These are phyloP conservation scores for Ophiocordyceps camponoti-floridani DNA, from an alignment of 2,329 filamentous ascomycete species.

Conservation along the genomic window DNA sequence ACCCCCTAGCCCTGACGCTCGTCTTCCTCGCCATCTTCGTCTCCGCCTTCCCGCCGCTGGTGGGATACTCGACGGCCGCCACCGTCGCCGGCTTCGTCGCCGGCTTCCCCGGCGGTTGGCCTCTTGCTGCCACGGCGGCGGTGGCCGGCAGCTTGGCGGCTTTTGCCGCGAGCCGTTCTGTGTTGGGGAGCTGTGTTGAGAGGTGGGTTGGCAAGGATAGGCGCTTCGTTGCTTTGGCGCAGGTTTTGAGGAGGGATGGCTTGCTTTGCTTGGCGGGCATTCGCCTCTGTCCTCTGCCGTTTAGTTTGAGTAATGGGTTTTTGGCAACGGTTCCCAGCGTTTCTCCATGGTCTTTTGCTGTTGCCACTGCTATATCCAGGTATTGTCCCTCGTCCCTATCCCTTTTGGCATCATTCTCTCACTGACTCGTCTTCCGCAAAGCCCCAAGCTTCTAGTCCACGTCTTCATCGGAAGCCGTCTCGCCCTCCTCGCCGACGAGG, in stretches of 20 bases:
- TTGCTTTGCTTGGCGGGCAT: conserved; percentile 82
- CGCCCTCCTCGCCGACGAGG: conserved; percentile 64
- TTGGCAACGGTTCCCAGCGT: conserved; percentile 88
- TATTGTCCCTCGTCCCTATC: conserved; percentile 8
- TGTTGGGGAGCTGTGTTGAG: conserved; percentile 65
- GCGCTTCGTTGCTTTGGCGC: conserved; percentile 71
- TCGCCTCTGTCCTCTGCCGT: conserved; percentile 79
- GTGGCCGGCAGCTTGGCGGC: conserved; percentile 60
- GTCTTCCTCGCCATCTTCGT: conserved; percentile 59
- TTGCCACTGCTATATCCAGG: conserved; percentile 66
- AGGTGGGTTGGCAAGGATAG: conserved; percentile 66
- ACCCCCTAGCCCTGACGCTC: conserved; percentile 40
- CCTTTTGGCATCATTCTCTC: not conserved
- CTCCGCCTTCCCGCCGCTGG: conserved; percentile 70
- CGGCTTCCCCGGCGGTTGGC: conserved; percentile 51
- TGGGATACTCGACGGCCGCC: conserved; percentile 66
- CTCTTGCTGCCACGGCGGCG: conserved; percentile 63
- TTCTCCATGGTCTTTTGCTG: conserved; percentile 52
- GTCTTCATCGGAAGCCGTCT: conserved; percentile 81
- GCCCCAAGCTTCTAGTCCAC: conserved; percentile 77
- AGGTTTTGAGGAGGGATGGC: conserved; percentile 82
- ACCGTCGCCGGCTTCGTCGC: conserved; percentile 37
- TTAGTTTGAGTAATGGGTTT: conserved; percentile 84
- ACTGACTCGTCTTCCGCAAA: conserved; percentile 8
- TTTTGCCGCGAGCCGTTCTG: conserved; percentile 63